phyloP scores from a whole-genome alignment of 331 rosid genomes.

The Stylosanthes scabra region DNA sequence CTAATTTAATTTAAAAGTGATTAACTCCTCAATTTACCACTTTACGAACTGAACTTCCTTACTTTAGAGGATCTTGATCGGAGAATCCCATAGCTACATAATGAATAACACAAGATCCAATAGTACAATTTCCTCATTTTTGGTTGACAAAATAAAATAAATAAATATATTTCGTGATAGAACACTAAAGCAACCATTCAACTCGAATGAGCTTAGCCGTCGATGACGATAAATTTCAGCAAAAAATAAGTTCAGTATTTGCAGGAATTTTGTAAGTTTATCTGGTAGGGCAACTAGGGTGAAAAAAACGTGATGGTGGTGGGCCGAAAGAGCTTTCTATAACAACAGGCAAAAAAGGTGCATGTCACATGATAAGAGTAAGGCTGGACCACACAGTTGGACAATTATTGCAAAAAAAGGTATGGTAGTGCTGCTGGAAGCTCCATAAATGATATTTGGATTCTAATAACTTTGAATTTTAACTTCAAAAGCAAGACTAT shows the following conservation, averaged over 20 bases:
- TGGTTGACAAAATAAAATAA: too few relatives aligned
- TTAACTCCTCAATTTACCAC: too few relatives aligned
- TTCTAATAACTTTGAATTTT: constrained; percentile 6
- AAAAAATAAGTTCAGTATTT: not conserved
- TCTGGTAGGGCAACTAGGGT: constrained; percentile 18
- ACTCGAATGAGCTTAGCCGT: too few relatives aligned
- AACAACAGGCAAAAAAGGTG: constrained; percentile 31
- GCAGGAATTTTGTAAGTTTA: constrained; percentile 9
- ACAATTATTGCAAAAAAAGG: constrained; percentile 23
- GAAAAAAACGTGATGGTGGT: constrained; percentile 31
- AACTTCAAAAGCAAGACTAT: constrained; percentile 14
- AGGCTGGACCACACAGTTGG: constrained; percentile 40
- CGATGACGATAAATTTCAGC: not conserved
- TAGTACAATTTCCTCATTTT: not conserved
- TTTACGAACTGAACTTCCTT: too few relatives aligned
- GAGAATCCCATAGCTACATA: not conserved
- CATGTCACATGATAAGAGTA: constrained; percentile 41
- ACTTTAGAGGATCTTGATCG: too few relatives aligned
- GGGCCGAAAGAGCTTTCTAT: constrained; percentile 5
- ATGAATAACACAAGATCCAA: not conserved
- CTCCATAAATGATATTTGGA: constrained; percentile 28
- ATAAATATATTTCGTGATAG: too few relatives aligned
- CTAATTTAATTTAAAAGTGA: too few relatives aligned
- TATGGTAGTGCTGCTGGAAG: constrained; percentile 20
- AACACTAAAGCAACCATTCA: too few relatives aligned